Evolutionary conservation across 2,329 filamentous ascomycete species (phyloP).

Genomic region (Verruconis gallopava): DNA sequence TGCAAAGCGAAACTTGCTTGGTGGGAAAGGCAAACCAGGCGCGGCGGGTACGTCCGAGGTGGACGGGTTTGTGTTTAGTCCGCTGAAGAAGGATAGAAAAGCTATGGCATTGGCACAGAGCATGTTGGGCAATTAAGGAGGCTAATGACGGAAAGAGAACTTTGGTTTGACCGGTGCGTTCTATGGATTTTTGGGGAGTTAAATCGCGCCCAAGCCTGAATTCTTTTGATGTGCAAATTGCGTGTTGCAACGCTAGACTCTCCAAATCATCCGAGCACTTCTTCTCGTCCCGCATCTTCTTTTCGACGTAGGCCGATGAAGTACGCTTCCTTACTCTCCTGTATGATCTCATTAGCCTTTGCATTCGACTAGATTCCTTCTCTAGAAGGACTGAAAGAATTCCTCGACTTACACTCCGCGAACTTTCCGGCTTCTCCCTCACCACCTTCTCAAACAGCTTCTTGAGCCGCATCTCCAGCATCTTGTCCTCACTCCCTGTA

Average conservation of each 20-base stretch:
- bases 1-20: slow-evolving; percentile 19
- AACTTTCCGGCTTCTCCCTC: slow-evolving; percentile 84
- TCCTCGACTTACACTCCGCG: slow-evolving; percentile 54
- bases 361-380: not conserved
- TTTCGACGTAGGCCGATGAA: slow-evolving; percentile 71
- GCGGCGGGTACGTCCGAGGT: slow-evolving; percentile 16
- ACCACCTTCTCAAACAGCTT: slow-evolving; percentile 68
- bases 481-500: slow-evolving; percentile 75
- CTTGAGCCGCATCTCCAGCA: slow-evolving; percentile 60
- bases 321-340: slow-evolving; percentile 78
- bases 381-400: not conserved
- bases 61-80: slow-evolving; percentile 26
- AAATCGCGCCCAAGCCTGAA: no score
- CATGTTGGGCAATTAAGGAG: slow-evolving; percentile 7
- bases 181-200: no score
- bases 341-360: not conserved
- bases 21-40: slow-evolving; percentile 4
- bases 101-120: slow-evolving; percentile 7
- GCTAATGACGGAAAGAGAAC: no score
- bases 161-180: no score
- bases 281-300: slow-evolving; percentile 31
- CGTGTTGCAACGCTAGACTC: no score
- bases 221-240: no score
- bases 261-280: no score
- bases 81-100: slow-evolving; percentile 28